Evolutionary conservation across 176 grass and related monocot genomes (phyloP).

Genomic region (Zoysia japonica): DNA sequence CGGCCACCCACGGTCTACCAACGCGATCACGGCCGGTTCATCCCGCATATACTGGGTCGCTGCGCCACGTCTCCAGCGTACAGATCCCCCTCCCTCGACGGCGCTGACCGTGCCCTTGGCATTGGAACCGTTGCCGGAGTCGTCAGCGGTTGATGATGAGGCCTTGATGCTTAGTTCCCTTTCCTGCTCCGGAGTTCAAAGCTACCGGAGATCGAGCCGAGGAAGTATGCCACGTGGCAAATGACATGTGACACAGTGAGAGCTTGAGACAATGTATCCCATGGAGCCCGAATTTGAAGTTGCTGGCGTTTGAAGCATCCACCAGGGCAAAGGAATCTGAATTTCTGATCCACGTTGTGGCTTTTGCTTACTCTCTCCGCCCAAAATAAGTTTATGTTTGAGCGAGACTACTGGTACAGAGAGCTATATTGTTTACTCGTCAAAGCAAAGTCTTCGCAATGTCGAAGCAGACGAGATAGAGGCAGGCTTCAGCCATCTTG

Average conservation of each 20-base stretch:
- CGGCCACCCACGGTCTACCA: slow-evolving; percentile 2
- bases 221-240: not conserved
- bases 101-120: not conserved
- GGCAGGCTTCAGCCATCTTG: too few relatives aligned
- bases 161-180: slow-evolving; percentile 34
- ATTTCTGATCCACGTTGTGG: too few relatives aligned
- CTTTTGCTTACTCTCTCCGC: too few relatives aligned
- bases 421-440: too few relatives aligned
- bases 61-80: slow-evolving; percentile 65
- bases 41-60: slow-evolving; percentile 45
- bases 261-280: not conserved
- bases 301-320: too few relatives aligned
- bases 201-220: too few relatives aligned
- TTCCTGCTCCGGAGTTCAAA: not conserved
- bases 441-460: too few relatives aligned
- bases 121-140: not conserved
- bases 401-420: too few relatives aligned
- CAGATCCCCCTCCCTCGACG: slow-evolving; percentile 35
- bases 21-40: slow-evolving; percentile 14
- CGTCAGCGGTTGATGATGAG: not conserved
- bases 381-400: too few relatives aligned
- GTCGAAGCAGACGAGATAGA: too few relatives aligned
- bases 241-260: not conserved
- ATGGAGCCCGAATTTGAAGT: too few relatives aligned
- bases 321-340: too few relatives aligned